Evolutionary conservation across 768 basidiomycete species (phyloP).

Genomic region (Guyanaporus albipodus): DNA sequence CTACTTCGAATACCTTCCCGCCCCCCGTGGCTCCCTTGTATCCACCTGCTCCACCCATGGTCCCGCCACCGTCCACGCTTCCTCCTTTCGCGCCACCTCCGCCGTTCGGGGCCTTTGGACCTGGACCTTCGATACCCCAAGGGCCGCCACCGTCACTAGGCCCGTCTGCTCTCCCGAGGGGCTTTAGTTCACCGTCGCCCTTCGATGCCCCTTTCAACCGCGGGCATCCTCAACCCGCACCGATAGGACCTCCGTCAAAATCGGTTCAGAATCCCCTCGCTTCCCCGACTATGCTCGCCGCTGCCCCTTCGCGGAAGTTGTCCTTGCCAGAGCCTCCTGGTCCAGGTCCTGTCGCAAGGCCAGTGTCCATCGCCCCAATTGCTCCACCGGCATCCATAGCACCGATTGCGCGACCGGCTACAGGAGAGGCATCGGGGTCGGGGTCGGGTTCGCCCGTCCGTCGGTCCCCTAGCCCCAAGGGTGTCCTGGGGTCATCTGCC

Average conservation of each 20-base stretch:
- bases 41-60: constrained; percentile 37
- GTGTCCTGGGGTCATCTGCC: constrained; percentile 71
- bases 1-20: constrained; percentile 36
- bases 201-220: constrained; percentile 53
- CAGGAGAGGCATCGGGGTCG: constrained; percentile 44
- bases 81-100: constrained; percentile 55
- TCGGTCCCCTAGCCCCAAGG: constrained; percentile 56
- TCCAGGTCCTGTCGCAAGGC: constrained; percentile 60
- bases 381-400: constrained; percentile 57
- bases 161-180: constrained; percentile 52
- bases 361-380: constrained; percentile 22
- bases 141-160: constrained; percentile 45
- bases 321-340: constrained; percentile 42
- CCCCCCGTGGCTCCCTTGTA: constrained; percentile 49
- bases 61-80: constrained; percentile 41
- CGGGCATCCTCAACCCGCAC: constrained; percentile 39
- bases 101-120: constrained; percentile 48
- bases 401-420: constrained; percentile 53
- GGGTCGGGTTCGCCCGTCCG: constrained; percentile 57
- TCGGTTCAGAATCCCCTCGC: constrained; percentile 31
- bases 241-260: constrained; percentile 55
- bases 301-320: constrained; percentile 46
- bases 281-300: constrained; percentile 40
- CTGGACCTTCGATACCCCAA: constrained; percentile 42
- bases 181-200: constrained; percentile 46